Base-by-base conservation (phyloP, 345 rosid genomes). In the Viola odorata region DNA sequence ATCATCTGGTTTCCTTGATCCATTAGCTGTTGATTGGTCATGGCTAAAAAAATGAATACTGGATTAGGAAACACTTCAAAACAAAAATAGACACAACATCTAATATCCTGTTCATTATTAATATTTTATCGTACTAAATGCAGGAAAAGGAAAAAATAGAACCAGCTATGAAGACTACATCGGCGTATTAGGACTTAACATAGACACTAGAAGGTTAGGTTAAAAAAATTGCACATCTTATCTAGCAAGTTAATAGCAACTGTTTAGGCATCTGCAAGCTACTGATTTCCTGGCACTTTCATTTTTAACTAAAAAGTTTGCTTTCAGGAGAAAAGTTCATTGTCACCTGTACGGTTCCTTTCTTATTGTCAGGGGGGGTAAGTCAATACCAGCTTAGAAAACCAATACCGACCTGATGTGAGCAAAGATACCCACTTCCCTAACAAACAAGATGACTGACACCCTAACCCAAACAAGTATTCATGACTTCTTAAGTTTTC, bases 1-100 rank as follows among this genome's bases (percentile, higher is more conserved):
- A 88, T 82, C 92, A 86, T 90, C 14, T 60, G 68, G 57, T 88
- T 78, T 61, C 96, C 99, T 42, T 63, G 75, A 78, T 88, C 80
- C 75, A 85, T 67, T 41, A 90, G 80, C 65, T 86, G 84, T 72
- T 90, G 84, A 73, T 88, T 88, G 50, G 95, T 74, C 97, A 94
- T 90, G 36, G 87, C 97, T 90, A 89, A 69, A 62, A 67, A 64
- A 58, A 51, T 66, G 12, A 68, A 17, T 8, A 53, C 60, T 52
- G 5, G 40, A 53, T 32, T 75, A 49, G 72, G 57, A 71, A 53
- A 50, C 13, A 54, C 55, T 47, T 44, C 47, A 55, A 61, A 8
- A 6, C 23, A 53, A 53, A 62, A 17, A 15, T 50, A 57, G 17
- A n/a, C 17, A 45, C 3, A 50, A 44, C 48, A 32, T 11, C 13